phyloP scores from a whole-genome alignment of 805 yeast genomes.

The Hanseniaspora guilliermondii region DNA sequence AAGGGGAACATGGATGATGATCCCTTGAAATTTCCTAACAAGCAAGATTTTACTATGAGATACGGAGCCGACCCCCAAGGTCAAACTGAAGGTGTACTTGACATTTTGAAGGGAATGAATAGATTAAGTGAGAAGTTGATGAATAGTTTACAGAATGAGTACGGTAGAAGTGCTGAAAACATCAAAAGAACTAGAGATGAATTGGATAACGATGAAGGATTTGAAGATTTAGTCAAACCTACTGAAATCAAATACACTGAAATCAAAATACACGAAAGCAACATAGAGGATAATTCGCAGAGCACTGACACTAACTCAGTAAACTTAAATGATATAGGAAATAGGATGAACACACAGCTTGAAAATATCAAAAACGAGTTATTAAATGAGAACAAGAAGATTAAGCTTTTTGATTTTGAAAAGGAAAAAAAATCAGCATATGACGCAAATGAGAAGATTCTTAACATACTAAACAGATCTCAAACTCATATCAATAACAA shows the following conservation, averaged over 20 bases:
- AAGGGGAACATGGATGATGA: conserved; percentile 74
- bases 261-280: conserved; percentile 28
- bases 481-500: conserved; percentile 17
- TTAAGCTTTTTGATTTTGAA: neutral
- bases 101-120: conserved; percentile 78
- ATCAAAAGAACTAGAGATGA: conserved; percentile 18
- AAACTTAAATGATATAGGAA: neutral
- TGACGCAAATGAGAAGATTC: neutral
- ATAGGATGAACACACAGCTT: conserved; percentile 4
- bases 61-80: conserved; percentile 39
- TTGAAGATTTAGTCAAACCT: conserved; percentile 40
- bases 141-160: conserved; percentile 36
- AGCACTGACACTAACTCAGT: neutral
- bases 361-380: conserved; percentile 25
- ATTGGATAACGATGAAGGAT: conserved; percentile 34
- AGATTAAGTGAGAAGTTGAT: conserved; percentile 74
- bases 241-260: conserved; percentile 42
- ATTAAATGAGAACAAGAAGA: conserved; percentile 26
- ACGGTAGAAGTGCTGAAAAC: conserved; percentile 24
- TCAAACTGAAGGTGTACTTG: conserved; percentile 50
- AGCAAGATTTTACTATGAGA: conserved; percentile 82
- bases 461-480: neutral
- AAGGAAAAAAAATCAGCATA: conserved; percentile 17
- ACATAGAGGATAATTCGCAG: conserved; percentile 15
- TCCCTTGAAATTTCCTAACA: conserved; percentile 60